Conservation (phyloP, 805 yeast species). For the Metschnikowia peoriensis region DNA sequence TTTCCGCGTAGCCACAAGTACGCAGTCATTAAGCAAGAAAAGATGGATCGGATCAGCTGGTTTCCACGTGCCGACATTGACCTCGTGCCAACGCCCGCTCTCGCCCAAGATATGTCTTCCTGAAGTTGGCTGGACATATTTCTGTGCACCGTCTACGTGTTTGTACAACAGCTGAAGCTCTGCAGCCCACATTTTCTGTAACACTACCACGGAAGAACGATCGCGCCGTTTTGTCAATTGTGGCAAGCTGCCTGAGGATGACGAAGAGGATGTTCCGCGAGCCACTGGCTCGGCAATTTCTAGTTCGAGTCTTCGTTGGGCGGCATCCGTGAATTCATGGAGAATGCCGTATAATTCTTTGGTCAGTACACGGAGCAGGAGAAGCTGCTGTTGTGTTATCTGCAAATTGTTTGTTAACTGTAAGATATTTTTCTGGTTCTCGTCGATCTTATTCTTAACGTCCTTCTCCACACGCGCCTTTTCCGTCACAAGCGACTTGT, state of each 20-base stretch:
- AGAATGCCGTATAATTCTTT: constrained; percentile 59
- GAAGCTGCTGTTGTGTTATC: constrained; percentile 63
- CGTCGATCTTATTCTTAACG: constrained; percentile 56
- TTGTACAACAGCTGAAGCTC: constrained; percentile 68
- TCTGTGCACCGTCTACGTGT: constrained; percentile 90
- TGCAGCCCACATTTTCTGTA: constrained; percentile 79
- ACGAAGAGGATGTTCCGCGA: background rate
- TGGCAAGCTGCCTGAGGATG: constrained; percentile 10
- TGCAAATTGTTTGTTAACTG: constrained; percentile 59
- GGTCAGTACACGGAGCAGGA: constrained; percentile 58
- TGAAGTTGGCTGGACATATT: constrained; percentile 66
- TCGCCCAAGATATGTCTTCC: constrained; percentile 81
- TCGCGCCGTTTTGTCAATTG: constrained; percentile 41
- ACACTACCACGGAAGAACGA: constrained; percentile 65
- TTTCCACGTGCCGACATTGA: constrained; percentile 83
- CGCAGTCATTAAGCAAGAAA: constrained; percentile 72
- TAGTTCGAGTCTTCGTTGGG: constrained; percentile 52
- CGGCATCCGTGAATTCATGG: constrained; percentile 56
- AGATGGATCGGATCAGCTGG: constrained; percentile 73
- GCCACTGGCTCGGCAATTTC: constrained; percentile 33
- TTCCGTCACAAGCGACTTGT: constrained; percentile 50
- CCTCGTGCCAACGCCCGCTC: constrained; percentile 81
- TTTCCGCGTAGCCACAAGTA: constrained; percentile 69
- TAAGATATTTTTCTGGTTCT: constrained; percentile 60
- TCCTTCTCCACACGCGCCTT: constrained; percentile 52